Base-by-base conservation (phyloP, 1,284 basidiomycete species). In the Uromyces viciae-fabae region DNA sequence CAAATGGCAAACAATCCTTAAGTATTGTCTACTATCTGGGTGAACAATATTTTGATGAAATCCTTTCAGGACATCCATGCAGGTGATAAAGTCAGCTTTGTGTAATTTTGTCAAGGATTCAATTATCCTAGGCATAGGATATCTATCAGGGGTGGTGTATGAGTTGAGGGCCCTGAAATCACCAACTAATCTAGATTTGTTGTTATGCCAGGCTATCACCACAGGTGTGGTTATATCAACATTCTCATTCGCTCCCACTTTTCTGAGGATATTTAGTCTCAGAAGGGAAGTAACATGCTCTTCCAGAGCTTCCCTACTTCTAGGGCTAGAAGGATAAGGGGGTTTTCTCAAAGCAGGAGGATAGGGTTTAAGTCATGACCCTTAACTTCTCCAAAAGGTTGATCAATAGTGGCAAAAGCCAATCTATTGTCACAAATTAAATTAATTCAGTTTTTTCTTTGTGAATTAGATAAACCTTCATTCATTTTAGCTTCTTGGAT, bases 171-270 rank as follows among this genome's bases (percentile, higher is more conserved):
- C 73, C 28, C 52, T 75, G 33, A 60, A 75, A 43, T 75, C 56
- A 14, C 73, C 33, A 60, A 46, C 54, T 22, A 77, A n/a, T 38
- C 62, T 77, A 14, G 62, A 46, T 28, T 75, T 75, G 9, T 56
- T 38, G 33, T 66, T 66, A n/a, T 66, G 42, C 8, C 43, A 68
- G 11, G 52, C 7, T 1, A 74, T 54, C 5, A 74, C 4, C 15
- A 74, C 71, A 3, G 49, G 71, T 25, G 54, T 75, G 11, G 73
- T 75, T 5, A 75, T 28, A 36, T 75, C 54, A 40, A 75, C 73
- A 9, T 40, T 9, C 38, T 62, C 73, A 75, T 62, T 62, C 5
- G 5, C 3, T 22, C 33, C 33, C 5, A 75, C 56, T 38, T 75
- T 75, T 28, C 71, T 49, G 14, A 74, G 5, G 14, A 54, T 31